Base-by-base conservation (phyloP, 176 grass and related monocot genomes). In the Aegilops bicornis region DNA sequence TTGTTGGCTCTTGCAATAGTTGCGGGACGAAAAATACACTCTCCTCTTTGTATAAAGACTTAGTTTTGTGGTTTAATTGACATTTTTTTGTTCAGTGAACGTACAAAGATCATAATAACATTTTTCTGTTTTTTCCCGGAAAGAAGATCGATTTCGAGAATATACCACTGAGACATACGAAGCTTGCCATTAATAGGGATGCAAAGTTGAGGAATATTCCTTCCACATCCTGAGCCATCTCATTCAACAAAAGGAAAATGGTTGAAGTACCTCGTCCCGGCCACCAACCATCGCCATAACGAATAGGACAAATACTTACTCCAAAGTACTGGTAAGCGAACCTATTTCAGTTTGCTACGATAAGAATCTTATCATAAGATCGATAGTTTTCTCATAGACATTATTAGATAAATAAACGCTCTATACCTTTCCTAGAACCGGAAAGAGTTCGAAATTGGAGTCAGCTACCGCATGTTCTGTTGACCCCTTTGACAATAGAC, bases 391-490 rank as follows among this genome's bases (percentile, higher is more conserved):
- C 19, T 22, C 67, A 20, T 22, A 36, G 67, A 69, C 31, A 43
- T 43, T 17, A 43, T 43, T 6, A 27, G 62, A 27, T 69, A 69
- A 69, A 22, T 69, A 36, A 37, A 10, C 17, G 7, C 15, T 8
- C 15, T 5, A 52, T 52, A 17, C 48, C 48, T 52, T 5, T 52
- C 5, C 48, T 58, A 58, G 52, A 58, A 4, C 37, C 40, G 48
- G 71, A 74, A 74, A 74, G 72, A 75, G 72, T 9, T 75, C 72
- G 24, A 50, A 75, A 29, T 75, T 75, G 72, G 72, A 75, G 72
- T 75, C 72, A 75, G 25, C 24, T 74, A 48, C 23, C 23, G 23
- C 40, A 74, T 74, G 40, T 47, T 16, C 13, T 27, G 42, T 47
- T 74, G 71, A 74, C 71, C 71, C 71, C 43, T 16, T 29, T 50